A percentile compares a stretch with the other conserved stretches of the same genome.
These are phyloP conservation scores for Lepraria neglecta DNA, from an alignment of 495 filamentous ascomycete species.

Conservation along the genomic window DNA sequence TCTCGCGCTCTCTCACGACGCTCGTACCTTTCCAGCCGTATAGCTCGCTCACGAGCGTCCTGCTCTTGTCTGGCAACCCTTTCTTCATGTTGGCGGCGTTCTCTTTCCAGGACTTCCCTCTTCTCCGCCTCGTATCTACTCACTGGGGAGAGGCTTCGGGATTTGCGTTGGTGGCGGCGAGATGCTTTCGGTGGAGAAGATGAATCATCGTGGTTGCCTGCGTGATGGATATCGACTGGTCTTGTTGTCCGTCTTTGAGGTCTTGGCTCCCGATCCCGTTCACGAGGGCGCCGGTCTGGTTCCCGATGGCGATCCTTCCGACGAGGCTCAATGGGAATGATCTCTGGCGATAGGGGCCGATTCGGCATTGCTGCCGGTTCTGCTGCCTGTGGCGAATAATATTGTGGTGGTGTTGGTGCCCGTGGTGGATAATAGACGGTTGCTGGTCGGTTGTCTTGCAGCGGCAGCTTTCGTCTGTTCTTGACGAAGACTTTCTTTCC, in stretches of 20 bases:
- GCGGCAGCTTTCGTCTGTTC: not conserved
- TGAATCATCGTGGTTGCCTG: constrained; percentile 8
- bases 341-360: not conserved
- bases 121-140: constrained; percentile 11
- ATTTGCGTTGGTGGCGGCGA: constrained; percentile 14
- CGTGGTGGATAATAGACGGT: not conserved
- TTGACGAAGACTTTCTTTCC: constrained; percentile 1
- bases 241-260: not conserved
- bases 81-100: constrained; percentile 3
- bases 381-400: not conserved
- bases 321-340: constrained; percentile 12
- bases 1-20: constrained; percentile 11
- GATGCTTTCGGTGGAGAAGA: constrained; percentile 12
- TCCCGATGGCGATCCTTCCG: not conserved
- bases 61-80: constrained; percentile 9
- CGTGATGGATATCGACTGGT: not conserved
- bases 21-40: not conserved
- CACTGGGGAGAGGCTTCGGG: constrained; percentile 12
- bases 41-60: constrained; percentile 20
- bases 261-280: not conserved
- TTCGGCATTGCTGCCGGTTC: not conserved
- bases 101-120: not conserved
- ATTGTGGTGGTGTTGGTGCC: constrained; percentile 19
- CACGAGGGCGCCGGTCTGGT: not conserved
- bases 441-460: not conserved